Base-by-base conservation (phyloP, 306 rosid genomes). In the Inga laurina region DNA sequence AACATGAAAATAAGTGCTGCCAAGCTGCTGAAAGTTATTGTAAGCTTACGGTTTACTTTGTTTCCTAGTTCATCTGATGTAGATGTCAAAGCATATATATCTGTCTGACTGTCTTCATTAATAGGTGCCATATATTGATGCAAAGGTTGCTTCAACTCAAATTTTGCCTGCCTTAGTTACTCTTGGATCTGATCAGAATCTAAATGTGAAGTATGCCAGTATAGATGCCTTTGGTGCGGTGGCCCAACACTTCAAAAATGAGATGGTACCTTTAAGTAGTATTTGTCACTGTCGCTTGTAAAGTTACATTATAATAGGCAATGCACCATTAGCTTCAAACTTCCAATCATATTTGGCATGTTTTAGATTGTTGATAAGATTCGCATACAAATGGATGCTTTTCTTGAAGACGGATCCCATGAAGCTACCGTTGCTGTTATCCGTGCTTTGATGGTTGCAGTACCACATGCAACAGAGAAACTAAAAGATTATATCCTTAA, bases 311-410 rank as follows among this genome's bases (percentile, higher is more conserved):
- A 56, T 77, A 74, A 41, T n/a, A 59, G 34, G 66, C 32, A 24
- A 76, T 86, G 65, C 86, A 68, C 71, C 76, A 57, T 64, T 46
- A 72, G 62, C 34, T 84, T 48, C 73, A 86, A 75, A 67, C 41
- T 84, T 73, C 88, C 86, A 74, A 88, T 75, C 66, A 74, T 41
- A 82, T 84, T 68, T 57, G 16, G 74, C 18, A 65, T 75, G 73
- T 82, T 77, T 76, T 84, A 94, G 99, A 94, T 96, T 90, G 97
- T 96, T 76, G 99, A 96, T 81, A 96, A 96, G 91, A 92, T 96
- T 89, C 94, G 97, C 52, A 93, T 96, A 84, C 98, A 96, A 89
- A 91, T 96, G 98, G 99, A 96, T 89, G 99, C 99, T 78, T 96
- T 96, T 83, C 97, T 96, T 79, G 99, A 96, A 80, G 98, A 96